Percentiles rank a stretch among this genome's conserved stretches.
These are phyloP conservation scores for Termitomyces heimii DNA, from an alignment of 768 basidiomycete genomes.

Conservation along the genomic window DNA sequence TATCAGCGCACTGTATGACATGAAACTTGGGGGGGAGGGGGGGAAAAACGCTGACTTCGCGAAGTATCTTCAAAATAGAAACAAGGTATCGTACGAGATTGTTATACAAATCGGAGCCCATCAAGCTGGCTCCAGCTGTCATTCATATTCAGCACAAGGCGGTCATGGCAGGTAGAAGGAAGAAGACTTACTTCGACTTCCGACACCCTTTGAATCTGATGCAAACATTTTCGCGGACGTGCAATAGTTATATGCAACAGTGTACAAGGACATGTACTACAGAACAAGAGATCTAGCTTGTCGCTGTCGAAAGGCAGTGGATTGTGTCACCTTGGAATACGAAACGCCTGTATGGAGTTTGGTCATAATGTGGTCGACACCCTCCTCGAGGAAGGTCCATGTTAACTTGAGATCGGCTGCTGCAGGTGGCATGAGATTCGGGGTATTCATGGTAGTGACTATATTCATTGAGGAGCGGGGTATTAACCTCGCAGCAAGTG, in stretches of 20 bases:
- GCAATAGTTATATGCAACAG: slow-evolving; percentile 97
- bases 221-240: slow-evolving; percentile 79
- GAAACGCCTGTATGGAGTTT: slow-evolving; percentile 85
- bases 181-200: slow-evolving; percentile 60
- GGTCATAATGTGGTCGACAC: slow-evolving; percentile 90
- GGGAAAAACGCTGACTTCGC: slow-evolving; percentile 23
- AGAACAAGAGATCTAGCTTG: slow-evolving; percentile 4
- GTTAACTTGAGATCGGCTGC: slow-evolving; percentile 76
- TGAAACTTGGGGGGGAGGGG: not conserved
- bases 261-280: slow-evolving; percentile 85
- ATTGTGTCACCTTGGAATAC: slow-evolving; percentile 53
- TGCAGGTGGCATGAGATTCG: slow-evolving; percentile 56
- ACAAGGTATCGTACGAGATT: slow-evolving; percentile 90
- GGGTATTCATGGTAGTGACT: slow-evolving; percentile 26
- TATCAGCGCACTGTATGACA: slow-evolving; percentile 6
- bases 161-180: slow-evolving; percentile 20
- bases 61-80: slow-evolving; percentile 69
- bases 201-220: slow-evolving; percentile 42
- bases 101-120: slow-evolving; percentile 97
- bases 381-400: slow-evolving; percentile 84
- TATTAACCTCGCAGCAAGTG: slow-evolving; percentile 1
- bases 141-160: slow-evolving; percentile 25
- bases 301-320: not conserved
- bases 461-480: not conserved
- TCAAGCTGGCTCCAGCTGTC: slow-evolving; percentile 85